phyloP scores from a whole-genome alignment of 2,329 filamentous ascomycete species.

The Apiospora sp. region DNA sequence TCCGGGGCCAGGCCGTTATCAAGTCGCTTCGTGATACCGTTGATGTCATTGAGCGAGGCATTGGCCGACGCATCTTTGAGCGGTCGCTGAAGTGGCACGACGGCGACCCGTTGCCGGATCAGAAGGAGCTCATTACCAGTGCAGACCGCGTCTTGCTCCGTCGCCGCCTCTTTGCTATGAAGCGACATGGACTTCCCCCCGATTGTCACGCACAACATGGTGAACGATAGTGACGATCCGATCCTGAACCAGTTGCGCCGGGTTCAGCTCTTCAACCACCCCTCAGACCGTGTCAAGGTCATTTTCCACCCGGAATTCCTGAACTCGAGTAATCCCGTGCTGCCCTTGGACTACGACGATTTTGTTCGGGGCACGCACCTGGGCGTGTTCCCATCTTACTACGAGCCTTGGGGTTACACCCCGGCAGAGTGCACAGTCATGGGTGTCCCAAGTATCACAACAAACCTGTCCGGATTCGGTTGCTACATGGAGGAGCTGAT shows the following conservation, averaged over 20 bases:
- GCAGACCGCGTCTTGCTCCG: slow-evolving; percentile 93
- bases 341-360: slow-evolving; percentile 97
- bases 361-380: slow-evolving; percentile 97
- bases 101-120: slow-evolving; percentile 90
- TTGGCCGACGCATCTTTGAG: slow-evolving; percentile 94
- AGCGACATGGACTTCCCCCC: slow-evolving; percentile 89
- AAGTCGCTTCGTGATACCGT: slow-evolving; percentile 95
- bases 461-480: slow-evolving; percentile 95
- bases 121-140: slow-evolving; percentile 92
- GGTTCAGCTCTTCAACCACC: slow-evolving; percentile 97
- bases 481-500: slow-evolving; percentile 99
- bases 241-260: slow-evolving; percentile 95
- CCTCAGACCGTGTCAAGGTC: slow-evolving; percentile 93
- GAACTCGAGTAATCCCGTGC: slow-evolving; percentile 92
- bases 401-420: slow-evolving; percentile 99
- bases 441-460: slow-evolving; percentile 98
- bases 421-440: slow-evolving; percentile 98
- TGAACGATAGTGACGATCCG: slow-evolving; percentile 91
- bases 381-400: slow-evolving; percentile 96
- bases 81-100: slow-evolving; percentile 95
- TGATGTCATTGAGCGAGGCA: slow-evolving; percentile 89
- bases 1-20: slow-evolving; percentile 96
- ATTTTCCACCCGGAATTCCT: slow-evolving; percentile 98
- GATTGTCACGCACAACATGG: slow-evolving; percentile 99
- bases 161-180: slow-evolving; percentile 94